A percentile compares a stretch with the other conserved stretches of the same genome.
Conservation (phyloP, 805 yeast genomes). For the Cyberlindnera nakhonratchasimensis region DNA sequence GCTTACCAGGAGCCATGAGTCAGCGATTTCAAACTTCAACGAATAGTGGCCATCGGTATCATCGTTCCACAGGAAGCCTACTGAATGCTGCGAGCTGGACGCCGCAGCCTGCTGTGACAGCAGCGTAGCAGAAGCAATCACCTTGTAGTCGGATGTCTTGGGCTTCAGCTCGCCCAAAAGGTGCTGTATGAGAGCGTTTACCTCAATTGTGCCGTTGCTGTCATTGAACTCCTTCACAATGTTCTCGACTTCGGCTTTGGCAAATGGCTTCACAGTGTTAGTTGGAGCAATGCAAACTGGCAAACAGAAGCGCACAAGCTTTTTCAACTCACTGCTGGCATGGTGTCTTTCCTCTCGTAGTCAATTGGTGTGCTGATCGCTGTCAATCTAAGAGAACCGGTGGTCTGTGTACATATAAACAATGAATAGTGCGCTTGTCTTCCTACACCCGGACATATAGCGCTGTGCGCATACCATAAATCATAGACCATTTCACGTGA, state of each 20-base stretch:
- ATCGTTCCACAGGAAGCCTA: slow-evolving; percentile 13
- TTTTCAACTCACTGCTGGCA: slow-evolving; percentile 10
- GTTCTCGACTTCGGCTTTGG: slow-evolving; percentile 6
- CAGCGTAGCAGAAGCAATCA: slow-evolving; percentile 5
- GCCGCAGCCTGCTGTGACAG: neutral
- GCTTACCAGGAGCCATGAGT: slow-evolving; percentile 8
- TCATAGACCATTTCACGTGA: slow-evolving; percentile 12
- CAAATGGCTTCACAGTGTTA: slow-evolving; percentile 11
- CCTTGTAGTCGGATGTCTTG: slow-evolving; percentile 10
- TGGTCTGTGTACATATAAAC: too few species aligned
- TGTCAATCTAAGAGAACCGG: too few species aligned
- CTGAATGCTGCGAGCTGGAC: slow-evolving; percentile 3
- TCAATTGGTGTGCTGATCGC: neutral
- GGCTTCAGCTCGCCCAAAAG: slow-evolving; percentile 5
- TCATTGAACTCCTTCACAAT: slow-evolving; percentile 3
- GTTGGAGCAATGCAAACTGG: too few species aligned
- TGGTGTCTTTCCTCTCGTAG: neutral
- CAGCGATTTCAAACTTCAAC: slow-evolving; percentile 1
- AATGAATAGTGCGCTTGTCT: neutral
- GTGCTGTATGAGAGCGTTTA: slow-evolving; percentile 5
- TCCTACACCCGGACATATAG: neutral
- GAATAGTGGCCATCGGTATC: slow-evolving; percentile 16
- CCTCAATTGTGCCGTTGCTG: slow-evolving; percentile 2
- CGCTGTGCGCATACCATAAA: neutral
- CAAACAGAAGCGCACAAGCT: too few species aligned